Evolutionary conservation across 2,329 filamentous ascomycete genomes (phyloP).

Genomic region (Aotearoamyces nothofagi): DNA sequence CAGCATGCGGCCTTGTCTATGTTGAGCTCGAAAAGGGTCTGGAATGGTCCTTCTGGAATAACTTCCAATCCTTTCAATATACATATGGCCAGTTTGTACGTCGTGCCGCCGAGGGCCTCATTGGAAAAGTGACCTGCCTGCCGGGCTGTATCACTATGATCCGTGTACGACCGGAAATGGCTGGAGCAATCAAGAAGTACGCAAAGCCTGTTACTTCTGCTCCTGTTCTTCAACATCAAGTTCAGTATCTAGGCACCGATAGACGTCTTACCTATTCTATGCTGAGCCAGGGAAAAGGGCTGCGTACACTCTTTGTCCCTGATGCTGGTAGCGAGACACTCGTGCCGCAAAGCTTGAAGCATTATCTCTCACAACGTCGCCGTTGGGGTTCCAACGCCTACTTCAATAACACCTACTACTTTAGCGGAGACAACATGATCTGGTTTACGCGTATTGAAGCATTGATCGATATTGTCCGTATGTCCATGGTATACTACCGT

Average conservation of each 20-base stretch:
- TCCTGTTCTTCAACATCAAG: not conserved
- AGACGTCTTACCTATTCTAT: not conserved
- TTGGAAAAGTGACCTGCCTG: not conserved
- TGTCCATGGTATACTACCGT: constrained; percentile 21
- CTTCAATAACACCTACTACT: constrained; percentile 23
- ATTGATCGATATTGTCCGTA: constrained; percentile 17
- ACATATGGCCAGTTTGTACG: not conserved
- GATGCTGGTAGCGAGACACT: constrained; percentile 21
- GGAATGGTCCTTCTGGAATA: not conserved
- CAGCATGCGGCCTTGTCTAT: not conserved
- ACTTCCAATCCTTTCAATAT: not conserved
- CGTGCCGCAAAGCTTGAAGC: constrained; percentile 19
- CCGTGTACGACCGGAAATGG: not conserved
- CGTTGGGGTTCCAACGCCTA: constrained; percentile 22
- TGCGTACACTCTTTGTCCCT: constrained; percentile 19
- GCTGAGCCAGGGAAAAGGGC: not conserved
- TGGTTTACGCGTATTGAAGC: constrained; percentile 20
- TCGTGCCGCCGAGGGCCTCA: not conserved
- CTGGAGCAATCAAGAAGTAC: not conserved
- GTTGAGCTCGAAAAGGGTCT: not conserved
- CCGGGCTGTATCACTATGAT: constrained; percentile 1
- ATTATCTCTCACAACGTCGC: constrained; percentile 20
- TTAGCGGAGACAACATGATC: constrained; percentile 22
- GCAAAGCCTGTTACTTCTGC: not conserved
- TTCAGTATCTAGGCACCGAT: not conserved